Evolutionary conservation across 768 basidiomycete species (phyloP).

Genomic region (Cytidiella melzeri): DNA sequence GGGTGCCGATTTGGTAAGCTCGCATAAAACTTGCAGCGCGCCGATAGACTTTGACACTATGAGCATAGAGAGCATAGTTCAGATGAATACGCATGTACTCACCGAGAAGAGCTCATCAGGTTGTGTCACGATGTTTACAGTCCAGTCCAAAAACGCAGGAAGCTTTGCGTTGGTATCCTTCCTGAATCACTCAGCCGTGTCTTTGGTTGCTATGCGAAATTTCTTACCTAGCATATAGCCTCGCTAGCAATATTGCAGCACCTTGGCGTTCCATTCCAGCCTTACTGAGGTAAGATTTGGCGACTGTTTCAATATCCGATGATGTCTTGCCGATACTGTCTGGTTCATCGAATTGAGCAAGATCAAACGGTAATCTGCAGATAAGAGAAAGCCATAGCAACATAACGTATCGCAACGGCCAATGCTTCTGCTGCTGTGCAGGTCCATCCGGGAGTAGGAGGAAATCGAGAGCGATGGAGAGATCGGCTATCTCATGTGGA

Average conservation of each 20-base stretch:
- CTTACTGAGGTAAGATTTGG: slow-evolving; percentile 49
- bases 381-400: slow-evolving; percentile 94
- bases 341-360: slow-evolving; percentile 75
- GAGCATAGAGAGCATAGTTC: background rate
- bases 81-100: slow-evolving; percentile 16
- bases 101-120: slow-evolving; percentile 48
- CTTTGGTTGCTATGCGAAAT: background rate
- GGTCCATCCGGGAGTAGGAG: slow-evolving; percentile 44
- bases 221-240: slow-evolving; percentile 74
- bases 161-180: slow-evolving; percentile 52
- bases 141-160: slow-evolving; percentile 46
- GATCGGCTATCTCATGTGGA: slow-evolving; percentile 83
- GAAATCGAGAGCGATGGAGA: slow-evolving; percentile 68
- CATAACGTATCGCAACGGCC: slow-evolving; percentile 79
- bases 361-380: slow-evolving; percentile 89
- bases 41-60: slow-evolving; percentile 51
- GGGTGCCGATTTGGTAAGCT: slow-evolving; percentile 61
- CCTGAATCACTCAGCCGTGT: slow-evolving; percentile 30
- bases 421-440: slow-evolving; percentile 40
- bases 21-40: slow-evolving; percentile 60
- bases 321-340: slow-evolving; percentile 50
- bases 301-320: slow-evolving; percentile 47
- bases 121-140: slow-evolving; percentile 31
- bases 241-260: slow-evolving; percentile 74
- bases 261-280: slow-evolving; percentile 84